Evolutionary conservation across 2,329 filamentous ascomycete genomes (phyloP).

Genomic region (Drechslerella dactyloides): DNA sequence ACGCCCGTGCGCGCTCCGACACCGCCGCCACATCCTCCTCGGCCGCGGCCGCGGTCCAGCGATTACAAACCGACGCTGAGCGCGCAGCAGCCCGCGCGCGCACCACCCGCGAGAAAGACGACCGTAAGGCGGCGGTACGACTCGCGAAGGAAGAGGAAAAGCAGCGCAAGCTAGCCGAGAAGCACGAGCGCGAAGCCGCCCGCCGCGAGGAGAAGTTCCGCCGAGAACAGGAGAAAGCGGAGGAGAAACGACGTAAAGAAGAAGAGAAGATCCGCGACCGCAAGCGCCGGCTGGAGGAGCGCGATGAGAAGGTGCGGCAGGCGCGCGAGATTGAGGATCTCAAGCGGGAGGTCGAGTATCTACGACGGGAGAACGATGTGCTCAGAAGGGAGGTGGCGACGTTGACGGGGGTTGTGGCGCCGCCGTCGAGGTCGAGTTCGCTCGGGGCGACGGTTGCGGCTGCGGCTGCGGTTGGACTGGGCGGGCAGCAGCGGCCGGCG

Average conservation of each 20-base stretch:
- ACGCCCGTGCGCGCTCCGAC: conserved; percentile 51
- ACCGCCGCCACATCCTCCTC: conserved; percentile 58
- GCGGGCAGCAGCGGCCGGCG: conserved; percentile 28
- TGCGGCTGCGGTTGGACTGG: too few species aligned
- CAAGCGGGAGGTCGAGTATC: conserved; percentile 64
- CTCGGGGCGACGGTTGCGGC: conserved; percentile 22
- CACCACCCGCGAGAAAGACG: conserved; percentile 38
- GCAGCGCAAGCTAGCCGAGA: conserved; percentile 68
- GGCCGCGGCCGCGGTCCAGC: conserved; percentile 57
- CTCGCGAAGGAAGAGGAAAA: conserved; percentile 68
- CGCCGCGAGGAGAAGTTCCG: conserved; percentile 72
- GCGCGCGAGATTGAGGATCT: conserved; percentile 60
- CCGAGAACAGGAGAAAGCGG: conserved; percentile 69
- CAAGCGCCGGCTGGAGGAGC: conserved; percentile 63
- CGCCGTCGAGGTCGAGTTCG: conserved; percentile 33
- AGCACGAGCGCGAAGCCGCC: conserved; percentile 69
- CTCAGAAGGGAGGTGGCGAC: conserved; percentile 65
- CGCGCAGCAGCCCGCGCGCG: conserved; percentile 19
- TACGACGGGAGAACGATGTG: conserved; percentile 63
- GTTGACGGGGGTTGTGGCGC: conserved; percentile 57
- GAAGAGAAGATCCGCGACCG: conserved; percentile 66
- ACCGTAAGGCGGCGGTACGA: conserved; percentile 30
- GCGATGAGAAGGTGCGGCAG: conserved; percentile 58
- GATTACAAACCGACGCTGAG: conserved; percentile 25
- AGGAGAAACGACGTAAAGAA: conserved; percentile 69